These are phyloP conservation scores for Torulaspora maleeae DNA, from an alignment of 805 yeast genomes.

Conservation along the genomic window DNA sequence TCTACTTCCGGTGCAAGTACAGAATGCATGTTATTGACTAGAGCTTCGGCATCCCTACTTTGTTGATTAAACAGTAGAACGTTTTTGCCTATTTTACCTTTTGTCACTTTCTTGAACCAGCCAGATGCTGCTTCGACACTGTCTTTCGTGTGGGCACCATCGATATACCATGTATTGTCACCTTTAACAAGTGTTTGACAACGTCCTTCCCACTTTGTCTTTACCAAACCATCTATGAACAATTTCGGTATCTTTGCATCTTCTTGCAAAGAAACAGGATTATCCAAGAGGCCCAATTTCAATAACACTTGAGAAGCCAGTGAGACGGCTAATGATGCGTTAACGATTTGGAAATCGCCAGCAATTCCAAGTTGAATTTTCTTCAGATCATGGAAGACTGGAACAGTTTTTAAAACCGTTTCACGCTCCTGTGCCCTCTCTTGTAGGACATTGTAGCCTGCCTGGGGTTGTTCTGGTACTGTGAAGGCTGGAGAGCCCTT, in stretches of 20 bases:
- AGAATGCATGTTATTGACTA: constrained; percentile 51
- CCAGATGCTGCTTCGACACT: constrained; percentile 74
- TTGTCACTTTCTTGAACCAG: constrained; percentile 55
- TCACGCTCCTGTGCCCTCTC: constrained; percentile 66
- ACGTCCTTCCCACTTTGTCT: constrained; percentile 91
- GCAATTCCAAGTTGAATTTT: constrained; percentile 58
- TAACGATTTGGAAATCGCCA: constrained; percentile 78
- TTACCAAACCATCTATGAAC: constrained; percentile 55
- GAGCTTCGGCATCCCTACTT: constrained; percentile 72
- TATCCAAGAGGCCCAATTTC: constrained; percentile 42
- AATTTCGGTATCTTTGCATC: constrained; percentile 41
- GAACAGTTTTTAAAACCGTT: constrained; percentile 50
- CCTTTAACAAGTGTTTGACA: constrained; percentile 63
- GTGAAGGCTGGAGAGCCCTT: constrained; percentile 59
- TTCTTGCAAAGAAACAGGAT: constrained; percentile 14
- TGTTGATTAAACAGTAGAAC: constrained; percentile 90
- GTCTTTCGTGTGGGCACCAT: constrained; percentile 95
- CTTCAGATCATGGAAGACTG: constrained; percentile 38
- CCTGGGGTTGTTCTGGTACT: constrained; percentile 52
- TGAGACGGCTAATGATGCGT: constrained; percentile 83
- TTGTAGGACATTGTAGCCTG: constrained; percentile 51
- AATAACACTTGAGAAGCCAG: constrained; percentile 59
- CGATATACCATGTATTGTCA: constrained; percentile 69
- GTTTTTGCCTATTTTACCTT: constrained; percentile 22
- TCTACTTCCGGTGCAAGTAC: constrained; percentile 39